Conservation (phyloP, 1,139 yeast genomes). For the Suhomyces chickasaworum region DNA sequence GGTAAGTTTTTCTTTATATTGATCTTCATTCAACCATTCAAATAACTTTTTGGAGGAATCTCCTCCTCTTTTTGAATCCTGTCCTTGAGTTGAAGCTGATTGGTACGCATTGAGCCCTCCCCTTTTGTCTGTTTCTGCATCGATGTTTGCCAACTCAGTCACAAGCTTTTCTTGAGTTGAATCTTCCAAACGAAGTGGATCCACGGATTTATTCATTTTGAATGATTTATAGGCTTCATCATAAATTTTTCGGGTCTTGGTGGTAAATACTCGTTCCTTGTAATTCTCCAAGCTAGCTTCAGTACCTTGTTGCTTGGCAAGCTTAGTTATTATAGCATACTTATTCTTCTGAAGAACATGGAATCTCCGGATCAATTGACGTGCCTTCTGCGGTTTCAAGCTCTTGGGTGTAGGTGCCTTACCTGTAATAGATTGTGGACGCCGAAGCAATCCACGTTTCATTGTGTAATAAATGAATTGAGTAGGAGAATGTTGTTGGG, state of each 20-base stretch:
- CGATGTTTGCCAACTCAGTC: slow-evolving; percentile 51
- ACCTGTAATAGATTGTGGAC: slow-evolving; percentile 20
- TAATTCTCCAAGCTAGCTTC: slow-evolving; percentile 30
- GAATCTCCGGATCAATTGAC: slow-evolving; percentile 67
- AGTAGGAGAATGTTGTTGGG: background rate
- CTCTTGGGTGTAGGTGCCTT: slow-evolving; percentile 25
- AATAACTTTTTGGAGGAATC: slow-evolving; percentile 80
- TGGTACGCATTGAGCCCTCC: slow-evolving; percentile 82
- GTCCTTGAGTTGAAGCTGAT: slow-evolving; percentile 86
- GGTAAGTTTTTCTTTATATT: slow-evolving; percentile 17
- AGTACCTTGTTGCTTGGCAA: slow-evolving; percentile 10
- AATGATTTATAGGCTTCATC: slow-evolving; percentile 7
- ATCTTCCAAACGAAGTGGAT: slow-evolving; percentile 26
- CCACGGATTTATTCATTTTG: slow-evolving; percentile 14
- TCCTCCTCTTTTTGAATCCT: slow-evolving; percentile 75
- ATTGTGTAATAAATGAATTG: background rate
- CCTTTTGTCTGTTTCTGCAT: slow-evolving; percentile 56
- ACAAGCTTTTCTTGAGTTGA: slow-evolving; percentile 21
- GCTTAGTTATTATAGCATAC: slow-evolving; percentile 34
- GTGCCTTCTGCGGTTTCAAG: slow-evolving; percentile 66
- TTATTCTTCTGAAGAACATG: slow-evolving; percentile 62
- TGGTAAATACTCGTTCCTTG: slow-evolving; percentile 8
- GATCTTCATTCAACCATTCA: slow-evolving; percentile 56
- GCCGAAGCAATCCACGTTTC: slow-evolving; percentile 14
- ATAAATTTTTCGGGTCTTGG: background rate